phyloP scores from a whole-genome alignment of 1,139 yeast genomes.

The Saccharomyces pastorianus region DNA sequence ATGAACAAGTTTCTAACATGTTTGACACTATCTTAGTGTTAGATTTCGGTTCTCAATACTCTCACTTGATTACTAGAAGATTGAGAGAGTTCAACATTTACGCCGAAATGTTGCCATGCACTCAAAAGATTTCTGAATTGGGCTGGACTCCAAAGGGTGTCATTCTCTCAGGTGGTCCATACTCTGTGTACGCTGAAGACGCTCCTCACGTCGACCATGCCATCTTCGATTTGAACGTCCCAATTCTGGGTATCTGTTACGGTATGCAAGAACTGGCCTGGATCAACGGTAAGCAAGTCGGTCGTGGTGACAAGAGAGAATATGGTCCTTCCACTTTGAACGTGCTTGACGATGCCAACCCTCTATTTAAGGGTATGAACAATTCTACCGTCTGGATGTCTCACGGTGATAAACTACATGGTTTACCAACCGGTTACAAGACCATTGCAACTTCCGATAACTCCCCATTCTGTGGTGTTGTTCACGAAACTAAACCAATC shows the following conservation, averaged over 20 bases:
- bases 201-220: conserved; percentile 98
- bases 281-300: conserved; percentile 93
- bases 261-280: conserved; percentile 99
- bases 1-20: conserved; percentile 59
- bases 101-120: conserved; percentile 99
- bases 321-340: conserved; percentile 92
- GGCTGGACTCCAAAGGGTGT: conserved; percentile 95
- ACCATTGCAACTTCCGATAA: conserved; percentile 86
- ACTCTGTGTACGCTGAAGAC: conserved; percentile 89
- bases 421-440: conserved; percentile 82
- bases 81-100: conserved; percentile 95
- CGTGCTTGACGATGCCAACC: conserved; percentile 59
- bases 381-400: conserved; percentile 97
- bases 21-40: conserved; percentile 95
- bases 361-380: conserved; percentile 79
- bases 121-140: conserved; percentile 88
- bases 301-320: conserved; percentile 95
- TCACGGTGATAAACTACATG: conserved; percentile 91
- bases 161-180: conserved; percentile 94
- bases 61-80: conserved; percentile 94
- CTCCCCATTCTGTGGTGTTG: conserved; percentile 93
- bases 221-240: conserved; percentile 82
- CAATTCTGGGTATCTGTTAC: conserved; percentile 95
- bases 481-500: conserved; percentile 63
- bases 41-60: conserved; percentile 97